phyloP scores from a whole-genome alignment of 2,329 filamentous ascomycete species.

The Epichloe sp. region DNA sequence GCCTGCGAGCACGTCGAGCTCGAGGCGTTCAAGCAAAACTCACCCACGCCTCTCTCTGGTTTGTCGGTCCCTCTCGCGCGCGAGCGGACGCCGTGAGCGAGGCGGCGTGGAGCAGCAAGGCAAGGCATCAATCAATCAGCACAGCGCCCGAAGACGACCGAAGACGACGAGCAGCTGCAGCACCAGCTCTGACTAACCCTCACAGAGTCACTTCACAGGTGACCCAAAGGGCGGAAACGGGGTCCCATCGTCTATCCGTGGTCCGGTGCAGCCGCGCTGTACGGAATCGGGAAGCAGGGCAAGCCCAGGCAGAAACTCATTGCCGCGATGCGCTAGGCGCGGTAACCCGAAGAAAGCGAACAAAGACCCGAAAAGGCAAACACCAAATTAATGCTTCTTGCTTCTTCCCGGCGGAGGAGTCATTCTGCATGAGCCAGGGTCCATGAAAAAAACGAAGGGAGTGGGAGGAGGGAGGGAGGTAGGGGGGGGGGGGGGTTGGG shows the following conservation, averaged over 20 bases:
- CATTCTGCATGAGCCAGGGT: neutral
- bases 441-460: neutral
- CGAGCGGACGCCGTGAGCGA: neutral
- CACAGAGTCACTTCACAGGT: slow-evolving; percentile 11
- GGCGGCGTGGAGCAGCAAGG: neutral
- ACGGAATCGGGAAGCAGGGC: slow-evolving; percentile 12
- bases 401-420: neutral
- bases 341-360: neutral
- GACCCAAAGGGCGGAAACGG: slow-evolving; percentile 13
- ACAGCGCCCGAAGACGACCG: neutral
- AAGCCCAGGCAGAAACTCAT: neutral
- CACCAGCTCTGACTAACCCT: slow-evolving; percentile 19
- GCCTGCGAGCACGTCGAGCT: neutral
- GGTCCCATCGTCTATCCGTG: neutral
- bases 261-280: slow-evolving; percentile 14
- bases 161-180: neutral
- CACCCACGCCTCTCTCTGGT: neutral
- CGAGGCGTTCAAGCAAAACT: neutral
- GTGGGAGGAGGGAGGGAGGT: neutral
- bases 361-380: neutral
- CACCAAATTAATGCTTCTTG: neutral
- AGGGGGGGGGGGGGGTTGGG: neutral
- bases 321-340: neutral
- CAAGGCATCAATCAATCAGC: neutral
- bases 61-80: neutral